Percentiles rank a stretch among this genome's conserved stretches.
phyloP scores from a whole-genome alignment of 139 green algal genomes.

The Picochlorum sp. region DNA sequence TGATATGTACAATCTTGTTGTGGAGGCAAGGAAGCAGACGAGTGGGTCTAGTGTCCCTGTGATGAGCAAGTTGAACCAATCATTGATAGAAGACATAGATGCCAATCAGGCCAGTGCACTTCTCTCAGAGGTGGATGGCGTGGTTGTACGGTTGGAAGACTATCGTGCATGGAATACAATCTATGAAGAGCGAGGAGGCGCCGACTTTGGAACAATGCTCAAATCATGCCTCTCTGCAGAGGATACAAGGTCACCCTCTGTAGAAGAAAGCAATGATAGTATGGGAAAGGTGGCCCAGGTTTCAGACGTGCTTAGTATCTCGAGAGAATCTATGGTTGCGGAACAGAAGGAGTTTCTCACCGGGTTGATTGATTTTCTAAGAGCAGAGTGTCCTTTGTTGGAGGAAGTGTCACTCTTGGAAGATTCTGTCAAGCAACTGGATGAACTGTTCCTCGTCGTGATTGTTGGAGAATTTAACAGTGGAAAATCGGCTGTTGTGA shows the following conservation, averaged over 20 bases:
- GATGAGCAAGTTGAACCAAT: background rate
- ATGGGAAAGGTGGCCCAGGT: constrained; percentile 12
- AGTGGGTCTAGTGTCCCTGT: constrained; percentile 55
- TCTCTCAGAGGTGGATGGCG: constrained; percentile 28
- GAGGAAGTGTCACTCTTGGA: constrained; percentile 47
- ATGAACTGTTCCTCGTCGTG: constrained; percentile 91
- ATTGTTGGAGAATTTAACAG: constrained; percentile 96
- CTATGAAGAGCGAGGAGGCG: background rate
- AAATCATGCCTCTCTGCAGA: background rate
- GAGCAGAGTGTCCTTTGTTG: constrained; percentile 26
- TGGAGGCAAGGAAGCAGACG: constrained; percentile 33
- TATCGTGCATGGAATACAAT: background rate
- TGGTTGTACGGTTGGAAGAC: constrained; percentile 5
- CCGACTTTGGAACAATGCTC: background rate
- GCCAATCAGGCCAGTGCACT: background rate
- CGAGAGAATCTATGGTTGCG: constrained; percentile 41
- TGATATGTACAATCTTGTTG: background rate
- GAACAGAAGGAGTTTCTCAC: constrained; percentile 39
- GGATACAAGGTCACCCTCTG: constrained; percentile 9
- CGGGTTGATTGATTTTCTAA: constrained; percentile 27
- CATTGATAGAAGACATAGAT: background rate
- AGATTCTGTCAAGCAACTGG: constrained; percentile 63
- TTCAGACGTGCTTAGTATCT: constrained; percentile 23
- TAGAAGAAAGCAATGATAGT: background rate
- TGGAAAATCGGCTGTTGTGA: constrained; percentile 88